phyloP scores from a whole-genome alignment of 2,329 filamentous ascomycete genomes.

The Trichoderma atroviride region DNA sequence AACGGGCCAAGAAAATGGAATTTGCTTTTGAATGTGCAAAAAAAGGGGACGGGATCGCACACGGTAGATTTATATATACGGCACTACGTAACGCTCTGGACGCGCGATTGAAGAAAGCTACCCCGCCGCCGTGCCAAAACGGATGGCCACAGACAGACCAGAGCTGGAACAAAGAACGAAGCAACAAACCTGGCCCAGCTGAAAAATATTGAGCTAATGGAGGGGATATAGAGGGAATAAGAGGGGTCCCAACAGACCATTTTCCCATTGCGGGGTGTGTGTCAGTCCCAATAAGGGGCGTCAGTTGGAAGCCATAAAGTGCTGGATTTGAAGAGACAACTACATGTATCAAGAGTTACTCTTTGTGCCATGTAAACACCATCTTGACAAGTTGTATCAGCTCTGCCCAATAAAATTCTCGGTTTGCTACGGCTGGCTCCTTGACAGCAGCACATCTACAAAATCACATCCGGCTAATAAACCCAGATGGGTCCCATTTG shows the following conservation, averaged over 20 bases:
- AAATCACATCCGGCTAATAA: neutral
- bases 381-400: neutral
- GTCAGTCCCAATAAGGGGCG: neutral
- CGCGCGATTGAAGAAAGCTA: conserved; percentile 9
- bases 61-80: neutral
- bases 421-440: neutral
- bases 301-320: neutral
- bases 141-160: neutral
- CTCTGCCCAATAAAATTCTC: neutral
- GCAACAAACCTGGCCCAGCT: conserved; percentile 17
- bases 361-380: neutral
- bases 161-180: neutral
- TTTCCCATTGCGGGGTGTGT: conserved; percentile 12
- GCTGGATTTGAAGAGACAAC: neutral
- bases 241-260: conserved; percentile 13
- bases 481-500: neutral
- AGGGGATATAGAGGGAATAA: neutral
- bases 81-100: neutral
- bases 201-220: conserved; percentile 9
- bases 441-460: neutral
- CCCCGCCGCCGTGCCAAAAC: conserved; percentile 22
- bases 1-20: neutral
- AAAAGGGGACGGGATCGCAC: neutral
- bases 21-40: neutral
- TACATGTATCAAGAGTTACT: neutral